Percentiles rank a stretch among this genome's conserved stretches.
Conservation (phyloP, 176 grass and related monocot species). For the Oryza glaberrima region DNA sequence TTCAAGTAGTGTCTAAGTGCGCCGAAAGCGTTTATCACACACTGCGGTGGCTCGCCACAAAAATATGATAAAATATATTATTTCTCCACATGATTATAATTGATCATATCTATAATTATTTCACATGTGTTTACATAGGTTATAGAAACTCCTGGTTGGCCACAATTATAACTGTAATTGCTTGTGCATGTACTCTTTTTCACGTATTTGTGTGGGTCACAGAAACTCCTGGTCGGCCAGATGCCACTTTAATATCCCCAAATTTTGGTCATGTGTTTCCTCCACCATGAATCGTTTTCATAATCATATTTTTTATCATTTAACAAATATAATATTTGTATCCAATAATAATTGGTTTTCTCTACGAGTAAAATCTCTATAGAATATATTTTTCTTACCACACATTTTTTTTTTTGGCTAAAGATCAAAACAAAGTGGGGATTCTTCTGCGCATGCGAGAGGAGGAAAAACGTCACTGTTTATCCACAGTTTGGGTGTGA, state of each 20-base stretch:
- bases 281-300: not conserved
- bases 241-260: not conserved
- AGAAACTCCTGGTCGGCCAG: not conserved
- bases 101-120: too few species aligned
- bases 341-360: not conserved
- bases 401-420: not conserved
- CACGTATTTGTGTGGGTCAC: not conserved
- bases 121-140: not conserved
- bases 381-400: not conserved
- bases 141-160: not conserved
- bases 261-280: not conserved
- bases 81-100: too few species aligned
- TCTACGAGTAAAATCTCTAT: not conserved
- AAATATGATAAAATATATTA: not conserved
- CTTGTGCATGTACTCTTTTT: not conserved
- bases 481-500: not conserved
- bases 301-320: not conserved
- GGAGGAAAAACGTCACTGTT: not conserved
- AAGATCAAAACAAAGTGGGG: not conserved
- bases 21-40: not conserved
- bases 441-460: not conserved
- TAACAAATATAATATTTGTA: not conserved
- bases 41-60: constrained; percentile 17
- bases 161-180: not conserved
- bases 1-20: not conserved